Base-by-base conservation (phyloP, 805 yeast genomes). In the Ogataea allantospora region DNA sequence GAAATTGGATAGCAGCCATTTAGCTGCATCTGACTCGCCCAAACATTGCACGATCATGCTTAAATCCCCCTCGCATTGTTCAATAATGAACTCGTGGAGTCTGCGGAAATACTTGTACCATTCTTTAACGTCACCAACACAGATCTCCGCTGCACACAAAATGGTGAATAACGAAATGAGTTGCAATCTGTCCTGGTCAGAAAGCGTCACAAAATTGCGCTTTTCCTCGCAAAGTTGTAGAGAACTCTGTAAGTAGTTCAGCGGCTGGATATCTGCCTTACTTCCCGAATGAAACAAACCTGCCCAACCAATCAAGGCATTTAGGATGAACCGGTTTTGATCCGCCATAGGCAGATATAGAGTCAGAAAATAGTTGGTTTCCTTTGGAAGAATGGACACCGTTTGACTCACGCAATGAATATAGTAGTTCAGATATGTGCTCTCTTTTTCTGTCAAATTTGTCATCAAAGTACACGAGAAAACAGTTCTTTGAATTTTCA, bases 291-390 rank as follows among this genome's bases (percentile, higher is more conserved):
- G 30, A 23, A 50, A 50, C 24, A 58, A 51, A 7, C 66, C 66
- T 65, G 75, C 70, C 82, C 83, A 78, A 0, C 80, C 76, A 18
- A 77, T 58, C 7, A 78, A 52, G 1, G 73, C 66, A 40, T 68
- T 66, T 17, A 77, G 52, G 6, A 77, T 69, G 4, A 77, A 67
- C 24, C 63, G 63, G 35, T 73, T 68, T 18, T 58, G 55, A 29
- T 65, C 60, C 0, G 83, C 80, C 69, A 78, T 65, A 4, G 78
- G 78, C 3, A 78, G 54, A 51, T 76, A 77, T 8, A 75, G 66
- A 22, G 66, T 71, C 14, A 68, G 54, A 44, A 74, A 78, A 49
- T 71, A 71, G 52, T 77, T 78, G 9, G 67, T 62, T 29, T 66
- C 69, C n/a, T 47, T 37, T 20, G 68, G 65, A 0, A 80, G 70